Evolutionary conservation across 148 eudicot species (phyloP).

Genomic region (Dianthus caryophyllus): DNA sequence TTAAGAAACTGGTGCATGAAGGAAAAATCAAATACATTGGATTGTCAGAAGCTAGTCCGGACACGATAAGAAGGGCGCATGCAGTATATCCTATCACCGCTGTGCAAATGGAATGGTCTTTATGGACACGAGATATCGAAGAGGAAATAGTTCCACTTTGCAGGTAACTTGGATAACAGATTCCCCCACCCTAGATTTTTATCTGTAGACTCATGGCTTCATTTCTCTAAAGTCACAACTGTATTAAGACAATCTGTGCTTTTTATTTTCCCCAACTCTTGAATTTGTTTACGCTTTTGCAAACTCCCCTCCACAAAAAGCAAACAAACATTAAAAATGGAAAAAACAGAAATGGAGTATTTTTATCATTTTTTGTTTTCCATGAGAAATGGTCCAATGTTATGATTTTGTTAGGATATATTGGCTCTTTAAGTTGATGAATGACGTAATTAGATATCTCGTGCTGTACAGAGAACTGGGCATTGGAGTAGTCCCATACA

Average conservation of each 20-base stretch:
- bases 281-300: no score
- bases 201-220: not conserved
- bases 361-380: not conserved
- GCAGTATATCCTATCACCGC: constrained; percentile 72
- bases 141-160: constrained; percentile 65
- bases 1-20: constrained; percentile 69
- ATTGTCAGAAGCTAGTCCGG: constrained; percentile 61
- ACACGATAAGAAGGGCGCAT: constrained; percentile 69
- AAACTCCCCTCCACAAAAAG: no score
- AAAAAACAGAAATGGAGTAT: not conserved
- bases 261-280: not conserved
- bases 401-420: not conserved
- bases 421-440: constrained; percentile 6
- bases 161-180: constrained; percentile 38
- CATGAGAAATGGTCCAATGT: not conserved
- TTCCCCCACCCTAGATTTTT: not conserved
- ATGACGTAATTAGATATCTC: not conserved
- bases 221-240: not conserved
- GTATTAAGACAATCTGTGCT: not conserved
- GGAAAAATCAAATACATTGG: constrained; percentile 72
- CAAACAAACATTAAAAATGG: no score
- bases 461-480: constrained; percentile 61
- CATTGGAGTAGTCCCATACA: constrained; percentile 68
- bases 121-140: constrained; percentile 69
- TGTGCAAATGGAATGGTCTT: constrained; percentile 70